A percentile compares a stretch with the other conserved stretches of the same genome.
These are phyloP conservation scores for Trametes cinnabarina DNA, from an alignment of 768 basidiomycete species.

Conservation along the genomic window DNA sequence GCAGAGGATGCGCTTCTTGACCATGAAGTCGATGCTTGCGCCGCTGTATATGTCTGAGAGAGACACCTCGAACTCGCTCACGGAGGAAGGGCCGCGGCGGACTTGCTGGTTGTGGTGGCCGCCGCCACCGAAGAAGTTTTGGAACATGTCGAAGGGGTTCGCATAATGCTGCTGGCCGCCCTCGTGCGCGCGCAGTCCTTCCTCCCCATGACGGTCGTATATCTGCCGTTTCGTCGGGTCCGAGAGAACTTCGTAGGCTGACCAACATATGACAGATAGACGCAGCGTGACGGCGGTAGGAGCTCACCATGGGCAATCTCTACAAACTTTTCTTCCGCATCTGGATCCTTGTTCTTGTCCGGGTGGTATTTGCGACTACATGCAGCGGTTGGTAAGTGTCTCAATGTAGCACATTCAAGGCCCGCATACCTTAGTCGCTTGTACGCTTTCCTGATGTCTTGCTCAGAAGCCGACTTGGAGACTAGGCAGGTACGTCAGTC, in stretches of 20 bases:
- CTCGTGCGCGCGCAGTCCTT: slow-evolving; percentile 90
- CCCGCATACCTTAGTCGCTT: slow-evolving; percentile 68
- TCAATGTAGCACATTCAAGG: too few relatives aligned
- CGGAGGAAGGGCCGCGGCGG: slow-evolving; percentile 70
- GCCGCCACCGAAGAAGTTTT: slow-evolving; percentile 85
- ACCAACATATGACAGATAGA: background rate
- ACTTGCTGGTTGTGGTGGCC: slow-evolving; percentile 70
- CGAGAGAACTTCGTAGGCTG: slow-evolving; percentile 94
- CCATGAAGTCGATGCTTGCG: slow-evolving; percentile 85
- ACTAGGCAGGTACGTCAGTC: slow-evolving; percentile 39
- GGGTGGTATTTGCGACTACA: slow-evolving; percentile 56
- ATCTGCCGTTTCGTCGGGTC: slow-evolving; percentile 88
- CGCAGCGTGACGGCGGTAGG: too few relatives aligned
- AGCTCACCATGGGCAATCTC: slow-evolving; percentile 82
- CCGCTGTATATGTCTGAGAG: slow-evolving; percentile 91
- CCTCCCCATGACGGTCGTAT: slow-evolving; percentile 95
- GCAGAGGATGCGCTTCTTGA: slow-evolving; percentile 89
- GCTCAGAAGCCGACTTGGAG: slow-evolving; percentile 75
- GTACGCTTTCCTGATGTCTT: slow-evolving; percentile 90
- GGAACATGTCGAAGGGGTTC: slow-evolving; percentile 95
- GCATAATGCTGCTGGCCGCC: slow-evolving; percentile 71
- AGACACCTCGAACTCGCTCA: slow-evolving; percentile 82
- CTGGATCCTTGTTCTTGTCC: slow-evolving; percentile 89
- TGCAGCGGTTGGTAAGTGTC: background rate
- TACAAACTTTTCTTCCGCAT: slow-evolving; percentile 83